Evolutionary conservation across 148 eudicot genomes (phyloP).

Genomic region (Chenopodium berlandieri): DNA sequence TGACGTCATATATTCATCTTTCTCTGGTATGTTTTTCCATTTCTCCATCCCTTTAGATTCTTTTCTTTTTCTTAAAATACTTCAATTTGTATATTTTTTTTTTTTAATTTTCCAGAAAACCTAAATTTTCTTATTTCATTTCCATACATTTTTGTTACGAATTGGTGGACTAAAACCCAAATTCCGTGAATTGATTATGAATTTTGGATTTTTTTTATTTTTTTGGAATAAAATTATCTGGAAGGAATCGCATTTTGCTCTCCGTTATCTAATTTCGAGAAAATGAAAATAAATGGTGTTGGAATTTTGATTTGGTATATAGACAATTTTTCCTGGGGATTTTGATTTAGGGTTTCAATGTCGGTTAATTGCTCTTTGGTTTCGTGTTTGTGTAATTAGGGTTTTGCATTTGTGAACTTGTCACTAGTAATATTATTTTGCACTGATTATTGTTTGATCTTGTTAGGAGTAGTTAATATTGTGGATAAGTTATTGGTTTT

Average conservation of each 20-base stretch:
- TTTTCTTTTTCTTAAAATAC: not conserved
- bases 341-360: conserved; percentile 4
- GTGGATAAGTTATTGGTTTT: too few species aligned
- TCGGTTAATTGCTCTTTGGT: too few species aligned
- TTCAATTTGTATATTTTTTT: too few species aligned
- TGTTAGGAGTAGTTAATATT: not conserved
- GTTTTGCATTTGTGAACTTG: conserved; percentile 6
- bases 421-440: too few species aligned
- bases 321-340: not conserved
- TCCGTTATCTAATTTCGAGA: not conserved
- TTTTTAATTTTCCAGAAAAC: not conserved
- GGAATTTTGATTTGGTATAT: not conserved
- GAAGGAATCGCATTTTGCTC: not conserved
- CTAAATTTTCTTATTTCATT: not conserved
- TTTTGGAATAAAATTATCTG: not conserved
- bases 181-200: not conserved
- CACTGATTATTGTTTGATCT: not conserved
- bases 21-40: not conserved
- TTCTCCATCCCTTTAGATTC: not conserved
- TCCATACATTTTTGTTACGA: not conserved
- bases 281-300: too few species aligned
- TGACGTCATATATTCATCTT: not conserved
- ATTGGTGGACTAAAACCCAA: not conserved
- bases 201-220: not conserved
- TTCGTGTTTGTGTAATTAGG: not conserved